phyloP scores from a whole-genome alignment of 2,329 filamentous ascomycete genomes.

The Reticulascus tulasneorum region DNA sequence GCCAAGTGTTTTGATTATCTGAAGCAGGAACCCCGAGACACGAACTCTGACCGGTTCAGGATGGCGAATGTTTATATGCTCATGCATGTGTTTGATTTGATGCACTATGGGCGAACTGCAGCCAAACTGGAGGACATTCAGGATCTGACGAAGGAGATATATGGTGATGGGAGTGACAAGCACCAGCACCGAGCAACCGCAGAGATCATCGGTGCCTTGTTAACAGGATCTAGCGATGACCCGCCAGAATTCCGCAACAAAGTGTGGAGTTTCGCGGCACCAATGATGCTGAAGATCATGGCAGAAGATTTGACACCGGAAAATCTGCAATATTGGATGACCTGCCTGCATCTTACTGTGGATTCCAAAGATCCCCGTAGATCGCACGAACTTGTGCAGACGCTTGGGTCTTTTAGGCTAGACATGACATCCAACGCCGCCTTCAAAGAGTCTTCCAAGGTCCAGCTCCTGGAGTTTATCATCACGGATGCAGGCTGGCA shows the following conservation, averaged over 20 bases:
- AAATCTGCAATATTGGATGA: conserved; percentile 91
- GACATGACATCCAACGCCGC: conserved; percentile 95
- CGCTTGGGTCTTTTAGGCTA: conserved; percentile 77
- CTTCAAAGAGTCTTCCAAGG: conserved; percentile 98
- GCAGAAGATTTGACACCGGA: conserved; percentile 91
- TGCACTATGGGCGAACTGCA: conserved; percentile 72
- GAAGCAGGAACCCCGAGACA: conserved; percentile 91
- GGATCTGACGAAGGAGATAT: conserved; percentile 71
- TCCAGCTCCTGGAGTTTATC: conserved; percentile 82
- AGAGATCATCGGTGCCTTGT: conserved; percentile 83
- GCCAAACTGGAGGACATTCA: conserved; percentile 86
- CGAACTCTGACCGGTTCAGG: conserved; percentile 77
- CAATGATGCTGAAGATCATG: conserved; percentile 80
- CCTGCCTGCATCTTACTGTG: conserved; percentile 83
- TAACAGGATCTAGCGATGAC: conserved; percentile 77
- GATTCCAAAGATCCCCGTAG: conserved; percentile 87
- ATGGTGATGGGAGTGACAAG: conserved; percentile 91
- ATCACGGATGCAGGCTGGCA: conserved; percentile 93
- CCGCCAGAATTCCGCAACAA: conserved; percentile 67
- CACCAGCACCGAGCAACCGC: conserved; percentile 95
- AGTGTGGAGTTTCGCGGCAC: conserved; percentile 87
- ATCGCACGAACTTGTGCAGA: conserved; percentile 79
- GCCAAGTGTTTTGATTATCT: conserved; percentile 84
- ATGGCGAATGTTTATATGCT: conserved; percentile 84
- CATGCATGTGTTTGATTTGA: conserved; percentile 84